phyloP scores from a whole-genome alignment of 176 grass and related monocot genomes.

The Carex kokanica region DNA sequence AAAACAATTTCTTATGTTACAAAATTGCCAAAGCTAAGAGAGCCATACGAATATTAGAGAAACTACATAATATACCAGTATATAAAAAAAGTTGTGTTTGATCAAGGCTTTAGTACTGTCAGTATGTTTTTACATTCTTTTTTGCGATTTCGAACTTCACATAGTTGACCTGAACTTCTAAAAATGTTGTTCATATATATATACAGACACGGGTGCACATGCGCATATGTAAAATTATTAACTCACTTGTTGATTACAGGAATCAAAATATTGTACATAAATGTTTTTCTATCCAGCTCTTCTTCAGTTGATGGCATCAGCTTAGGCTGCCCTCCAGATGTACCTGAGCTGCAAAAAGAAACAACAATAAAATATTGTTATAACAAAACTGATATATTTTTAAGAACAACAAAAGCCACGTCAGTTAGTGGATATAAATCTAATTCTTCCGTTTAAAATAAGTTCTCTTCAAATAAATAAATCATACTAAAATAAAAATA shows the following conservation, averaged over 20 bases:
- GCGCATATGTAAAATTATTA: background rate
- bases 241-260: conserved; percentile 63
- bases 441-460: background rate
- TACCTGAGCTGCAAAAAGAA: conserved; percentile 53
- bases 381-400: background rate
- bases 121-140: no score
- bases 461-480: background rate
- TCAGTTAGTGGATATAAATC: background rate
- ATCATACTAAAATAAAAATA: background rate
- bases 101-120: no score
- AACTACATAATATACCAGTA: no score
- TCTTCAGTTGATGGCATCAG: conserved; percentile 76
- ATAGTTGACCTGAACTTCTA: no score
- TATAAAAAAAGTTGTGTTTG: no score
- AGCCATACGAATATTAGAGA: no score
- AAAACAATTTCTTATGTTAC: background rate
- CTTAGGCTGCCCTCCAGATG: conserved; percentile 70
- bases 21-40: background rate
- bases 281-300: conserved; percentile 71
- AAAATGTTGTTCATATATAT: no score
- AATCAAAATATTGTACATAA: conserved; percentile 67
- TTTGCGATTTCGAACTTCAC: no score
- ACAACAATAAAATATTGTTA: background rate
- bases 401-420: background rate
- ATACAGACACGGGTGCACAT: no score